Evolutionary conservation across 768 basidiomycete species (phyloP).

Genomic region (Kwoniella heveanensis): DNA sequence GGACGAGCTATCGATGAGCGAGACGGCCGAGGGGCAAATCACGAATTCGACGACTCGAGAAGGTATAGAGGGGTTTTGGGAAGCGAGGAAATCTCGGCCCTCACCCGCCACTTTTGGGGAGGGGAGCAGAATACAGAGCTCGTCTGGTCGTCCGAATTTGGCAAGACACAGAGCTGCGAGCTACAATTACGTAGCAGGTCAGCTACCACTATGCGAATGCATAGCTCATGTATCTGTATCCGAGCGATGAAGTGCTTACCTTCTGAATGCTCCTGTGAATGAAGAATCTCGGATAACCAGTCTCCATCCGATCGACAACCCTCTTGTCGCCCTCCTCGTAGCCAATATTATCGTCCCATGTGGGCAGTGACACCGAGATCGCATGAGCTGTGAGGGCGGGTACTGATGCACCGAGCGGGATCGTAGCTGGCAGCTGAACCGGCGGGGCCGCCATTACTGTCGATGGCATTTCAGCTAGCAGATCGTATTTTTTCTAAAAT

Average conservation of each 20-base stretch:
- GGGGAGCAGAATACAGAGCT: slow-evolving; percentile 78
- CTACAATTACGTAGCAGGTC: slow-evolving; percentile 57
- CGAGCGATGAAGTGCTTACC: slow-evolving; percentile 60
- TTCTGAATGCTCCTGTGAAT: slow-evolving; percentile 81
- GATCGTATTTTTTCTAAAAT: no score
- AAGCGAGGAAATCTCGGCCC: slow-evolving; percentile 70
- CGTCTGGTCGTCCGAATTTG: slow-evolving; percentile 72
- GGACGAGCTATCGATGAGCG: slow-evolving; percentile 30
- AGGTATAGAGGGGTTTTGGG: slow-evolving; percentile 62
- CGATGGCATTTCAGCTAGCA: slow-evolving; percentile 5
- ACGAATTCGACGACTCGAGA: slow-evolving; percentile 65
- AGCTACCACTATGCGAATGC: not conserved
- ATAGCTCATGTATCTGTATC: no score
- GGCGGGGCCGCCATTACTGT: slow-evolving; percentile 25
- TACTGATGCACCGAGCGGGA: slow-evolving; percentile 50
- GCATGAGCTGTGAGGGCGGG: slow-evolving; percentile 68
- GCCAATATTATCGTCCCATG: slow-evolving; percentile 84
- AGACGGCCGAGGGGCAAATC: slow-evolving; percentile 62
- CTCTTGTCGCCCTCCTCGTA: slow-evolving; percentile 88
- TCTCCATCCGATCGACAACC: slow-evolving; percentile 75
- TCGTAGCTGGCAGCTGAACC: slow-evolving; percentile 25
- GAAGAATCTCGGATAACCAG: slow-evolving; percentile 94
- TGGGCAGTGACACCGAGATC: slow-evolving; percentile 91
- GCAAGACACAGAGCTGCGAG: slow-evolving; percentile 74
- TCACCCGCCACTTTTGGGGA: slow-evolving; percentile 71